Evolutionary conservation across 2,329 filamentous ascomycete genomes (phyloP).

Genomic region (Lachnellula subtilissima): DNA sequence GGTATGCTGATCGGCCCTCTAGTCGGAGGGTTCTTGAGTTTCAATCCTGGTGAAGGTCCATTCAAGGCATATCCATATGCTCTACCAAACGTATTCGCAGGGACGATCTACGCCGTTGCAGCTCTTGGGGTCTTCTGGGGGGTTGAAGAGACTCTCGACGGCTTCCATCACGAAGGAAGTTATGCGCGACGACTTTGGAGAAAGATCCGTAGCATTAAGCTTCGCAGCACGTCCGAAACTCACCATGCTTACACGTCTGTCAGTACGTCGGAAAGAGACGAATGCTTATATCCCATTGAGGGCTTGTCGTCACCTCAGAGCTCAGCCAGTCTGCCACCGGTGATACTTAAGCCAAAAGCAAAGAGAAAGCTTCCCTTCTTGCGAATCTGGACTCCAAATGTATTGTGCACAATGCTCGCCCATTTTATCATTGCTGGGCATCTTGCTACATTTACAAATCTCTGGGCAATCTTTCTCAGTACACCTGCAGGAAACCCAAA

Average conservation of each 20-base stretch:
- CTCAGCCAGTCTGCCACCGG: background rate
- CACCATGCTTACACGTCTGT: too few relatives aligned
- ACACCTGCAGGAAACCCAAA: background rate
- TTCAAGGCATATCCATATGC: conserved; percentile 38
- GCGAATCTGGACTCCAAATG: conserved; percentile 18
- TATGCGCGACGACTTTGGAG: background rate
- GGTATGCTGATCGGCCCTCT: conserved; percentile 29
- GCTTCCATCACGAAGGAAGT: background rate
- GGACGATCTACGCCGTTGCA: conserved; percentile 27
- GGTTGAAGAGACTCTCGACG: conserved; percentile 21
- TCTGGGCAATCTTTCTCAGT: conserved; percentile 57
- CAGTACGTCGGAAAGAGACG: too few relatives aligned
- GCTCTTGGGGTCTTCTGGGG: conserved; percentile 31
- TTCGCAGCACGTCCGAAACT: background rate
- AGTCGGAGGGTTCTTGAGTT: conserved; percentile 3
- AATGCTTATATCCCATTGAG: too few relatives aligned
- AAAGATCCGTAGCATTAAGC: background rate
- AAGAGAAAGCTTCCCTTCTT: conserved; percentile 14
- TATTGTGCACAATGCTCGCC: conserved; percentile 47
- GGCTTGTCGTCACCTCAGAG: background rate
- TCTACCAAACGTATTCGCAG: conserved; percentile 37
- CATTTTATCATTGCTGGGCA: conserved; percentile 36
- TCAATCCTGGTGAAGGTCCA: conserved; percentile 25
- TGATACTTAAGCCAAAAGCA: background rate
- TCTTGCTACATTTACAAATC: conserved; percentile 48